phyloP scores from a whole-genome alignment of 2,329 filamentous ascomycete genomes.

The Aspergillus brunneoviolaceus region DNA sequence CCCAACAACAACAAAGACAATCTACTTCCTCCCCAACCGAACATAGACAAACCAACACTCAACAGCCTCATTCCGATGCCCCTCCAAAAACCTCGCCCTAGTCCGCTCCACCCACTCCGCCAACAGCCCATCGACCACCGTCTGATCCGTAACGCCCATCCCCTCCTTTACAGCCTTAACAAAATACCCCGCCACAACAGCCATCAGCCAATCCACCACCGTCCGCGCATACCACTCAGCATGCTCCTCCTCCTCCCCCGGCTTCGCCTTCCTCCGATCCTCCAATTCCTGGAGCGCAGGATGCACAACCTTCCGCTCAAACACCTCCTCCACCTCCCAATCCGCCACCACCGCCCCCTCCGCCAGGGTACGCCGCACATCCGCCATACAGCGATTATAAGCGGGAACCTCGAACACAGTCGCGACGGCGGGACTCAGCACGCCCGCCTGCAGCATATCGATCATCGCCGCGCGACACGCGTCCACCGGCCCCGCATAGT shows the following conservation, averaged over 20 bases:
- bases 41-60: background rate
- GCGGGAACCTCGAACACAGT: background rate
- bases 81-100: background rate
- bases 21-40: background rate
- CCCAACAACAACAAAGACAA: background rate
- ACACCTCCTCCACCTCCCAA: background rate
- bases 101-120: background rate
- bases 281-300: background rate
- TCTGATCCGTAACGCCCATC: background rate
- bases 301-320: background rate
- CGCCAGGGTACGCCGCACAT: background rate
- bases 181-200: conserved; percentile 3
- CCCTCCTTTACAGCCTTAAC: background rate
- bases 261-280: background rate
- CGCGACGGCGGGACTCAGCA: background rate
- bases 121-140: background rate
- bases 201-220: conserved; percentile 3
- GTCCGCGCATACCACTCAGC: background rate
- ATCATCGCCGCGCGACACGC: background rate
- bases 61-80: background rate
- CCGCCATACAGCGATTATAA: background rate
- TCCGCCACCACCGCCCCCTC: background rate
- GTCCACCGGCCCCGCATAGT: background rate
- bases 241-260: background rate
- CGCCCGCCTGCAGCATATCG: background rate